A percentile compares a stretch with the other conserved stretches of the same genome.
phyloP scores from a whole-genome alignment of 768 basidiomycete genomes.

The Tricholoma hemisulphureum region DNA sequence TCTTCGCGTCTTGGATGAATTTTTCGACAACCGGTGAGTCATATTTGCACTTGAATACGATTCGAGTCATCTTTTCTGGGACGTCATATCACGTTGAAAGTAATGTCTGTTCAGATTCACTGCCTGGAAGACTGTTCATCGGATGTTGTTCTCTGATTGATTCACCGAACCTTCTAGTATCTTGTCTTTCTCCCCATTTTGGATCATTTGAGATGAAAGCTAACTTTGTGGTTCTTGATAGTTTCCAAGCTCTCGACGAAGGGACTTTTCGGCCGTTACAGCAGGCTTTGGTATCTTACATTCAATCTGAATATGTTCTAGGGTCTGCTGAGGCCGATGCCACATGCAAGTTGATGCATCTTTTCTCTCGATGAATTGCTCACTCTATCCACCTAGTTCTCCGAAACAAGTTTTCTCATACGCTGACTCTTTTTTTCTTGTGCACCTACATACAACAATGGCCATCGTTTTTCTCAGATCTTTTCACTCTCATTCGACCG shows the following conservation, averaged over 20 bases:
- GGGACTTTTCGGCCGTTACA: constrained; percentile 71
- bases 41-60: constrained; percentile 5
- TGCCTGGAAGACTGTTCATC: neutral
- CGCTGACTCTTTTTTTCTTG: constrained; percentile 84
- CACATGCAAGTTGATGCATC: constrained; percentile 58
- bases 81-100: neutral
- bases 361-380: constrained; percentile 8
- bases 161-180: too few species aligned
- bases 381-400: constrained; percentile 52
- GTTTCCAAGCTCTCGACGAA: constrained; percentile 66
- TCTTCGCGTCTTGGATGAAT: constrained; percentile 76
- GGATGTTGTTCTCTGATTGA: neutral
- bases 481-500: constrained; percentile 71
- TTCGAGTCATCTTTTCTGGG: neutral
- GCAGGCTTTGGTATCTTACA: constrained; percentile 76
- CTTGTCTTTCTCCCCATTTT: too few species aligned
- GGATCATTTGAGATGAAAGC: neutral
- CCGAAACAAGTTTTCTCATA: constrained; percentile 94
- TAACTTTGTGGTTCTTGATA: constrained; percentile 21
- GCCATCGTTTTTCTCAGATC: constrained; percentile 80
- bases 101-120: neutral
- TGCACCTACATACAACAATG: constrained; percentile 84
- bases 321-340: constrained; percentile 82
- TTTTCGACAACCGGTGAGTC: constrained; percentile 78
- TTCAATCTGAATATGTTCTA: constrained; percentile 84